These are phyloP conservation scores for Stachybotrys echinatus DNA, from an alignment of 2,329 filamentous ascomycete genomes.

Conservation along the genomic window DNA sequence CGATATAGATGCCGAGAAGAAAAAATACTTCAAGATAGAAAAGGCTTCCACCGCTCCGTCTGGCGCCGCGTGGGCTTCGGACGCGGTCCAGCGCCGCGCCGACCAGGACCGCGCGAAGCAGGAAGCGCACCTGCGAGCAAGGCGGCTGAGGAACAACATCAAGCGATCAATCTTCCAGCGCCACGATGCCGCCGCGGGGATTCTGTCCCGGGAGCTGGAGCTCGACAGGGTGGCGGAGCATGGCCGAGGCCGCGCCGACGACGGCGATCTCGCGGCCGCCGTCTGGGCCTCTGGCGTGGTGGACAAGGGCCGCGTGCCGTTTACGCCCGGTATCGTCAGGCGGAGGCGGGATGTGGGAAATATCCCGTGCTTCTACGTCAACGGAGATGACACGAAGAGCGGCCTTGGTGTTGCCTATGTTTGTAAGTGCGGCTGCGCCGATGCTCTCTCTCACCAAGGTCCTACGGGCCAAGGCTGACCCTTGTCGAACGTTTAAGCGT, in stretches of 20 bases:
- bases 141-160: conserved; percentile 30
- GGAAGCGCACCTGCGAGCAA: conserved; percentile 17
- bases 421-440: conserved; percentile 29
- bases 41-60: conserved; percentile 47
- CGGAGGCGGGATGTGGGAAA: conserved; percentile 18
- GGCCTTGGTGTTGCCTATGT: conserved; percentile 38
- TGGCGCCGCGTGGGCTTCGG: conserved; percentile 48
- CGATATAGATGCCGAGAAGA: conserved; percentile 49
- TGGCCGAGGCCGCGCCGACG: conserved; percentile 14
- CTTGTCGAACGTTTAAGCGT: conserved; percentile 14
- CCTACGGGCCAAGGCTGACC: too few species aligned
- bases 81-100: conserved; percentile 52
- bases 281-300: conserved; percentile 33
- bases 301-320: conserved; percentile 32
- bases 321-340: conserved; percentile 19
- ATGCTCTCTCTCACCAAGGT: too few species aligned
- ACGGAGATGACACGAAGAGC: conserved; percentile 29
- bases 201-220: conserved; percentile 21
- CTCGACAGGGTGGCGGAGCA: conserved; percentile 7
- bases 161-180: conserved; percentile 27
- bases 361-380: conserved; percentile 35
- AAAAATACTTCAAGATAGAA: conserved; percentile 65
- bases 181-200: conserved; percentile 23
- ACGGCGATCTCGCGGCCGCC: conserved; percentile 20
- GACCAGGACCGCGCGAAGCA: conserved; percentile 31